phyloP scores from a whole-genome alignment of 1,284 basidiomycete species.

The Puccinia sorghi region DNA sequence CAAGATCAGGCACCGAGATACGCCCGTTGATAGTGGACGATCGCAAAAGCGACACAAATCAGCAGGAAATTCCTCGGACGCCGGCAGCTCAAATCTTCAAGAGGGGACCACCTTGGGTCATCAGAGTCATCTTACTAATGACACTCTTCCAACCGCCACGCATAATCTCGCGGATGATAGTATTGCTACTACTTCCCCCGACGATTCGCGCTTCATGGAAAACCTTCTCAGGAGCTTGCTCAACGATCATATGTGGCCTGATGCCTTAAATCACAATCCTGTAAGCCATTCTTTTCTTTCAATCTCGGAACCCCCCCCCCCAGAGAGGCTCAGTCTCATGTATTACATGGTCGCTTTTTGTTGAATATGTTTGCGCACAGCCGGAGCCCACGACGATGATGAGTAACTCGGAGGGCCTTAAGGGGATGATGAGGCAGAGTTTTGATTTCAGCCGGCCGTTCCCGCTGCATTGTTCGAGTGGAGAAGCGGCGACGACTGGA shows the following conservation, averaged over 20 bases:
- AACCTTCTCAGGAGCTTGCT: constrained; percentile 6
- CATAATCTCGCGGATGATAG: neutral
- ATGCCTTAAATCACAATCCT: neutral
- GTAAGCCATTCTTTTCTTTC: constrained; percentile 2
- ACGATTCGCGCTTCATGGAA: neutral
- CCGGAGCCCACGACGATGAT: neutral
- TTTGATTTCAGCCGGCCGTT: constrained; percentile 1
- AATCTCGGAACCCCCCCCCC: neutral
- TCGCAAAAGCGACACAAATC: neutral
- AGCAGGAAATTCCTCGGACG: neutral
- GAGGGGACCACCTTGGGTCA: neutral
- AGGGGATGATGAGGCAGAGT: neutral
- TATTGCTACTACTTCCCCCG: neutral
- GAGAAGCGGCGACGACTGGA: neutral
- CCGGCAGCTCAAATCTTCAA: neutral
- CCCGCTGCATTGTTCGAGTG: neutral
- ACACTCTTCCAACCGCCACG: too few relatives aligned
- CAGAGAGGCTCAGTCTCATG: neutral
- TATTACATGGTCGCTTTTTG: neutral
- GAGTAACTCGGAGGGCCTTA: neutral
- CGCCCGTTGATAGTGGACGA: neutral
- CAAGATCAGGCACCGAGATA: neutral
- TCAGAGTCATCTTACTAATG: too few relatives aligned
- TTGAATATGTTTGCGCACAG: neutral
- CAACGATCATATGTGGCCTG: constrained; percentile 9